Percentiles rank a stretch among this genome's conserved stretches.
Conservation (phyloP, 2,329 filamentous ascomycete genomes). For the Aureobasidium sp. region DNA sequence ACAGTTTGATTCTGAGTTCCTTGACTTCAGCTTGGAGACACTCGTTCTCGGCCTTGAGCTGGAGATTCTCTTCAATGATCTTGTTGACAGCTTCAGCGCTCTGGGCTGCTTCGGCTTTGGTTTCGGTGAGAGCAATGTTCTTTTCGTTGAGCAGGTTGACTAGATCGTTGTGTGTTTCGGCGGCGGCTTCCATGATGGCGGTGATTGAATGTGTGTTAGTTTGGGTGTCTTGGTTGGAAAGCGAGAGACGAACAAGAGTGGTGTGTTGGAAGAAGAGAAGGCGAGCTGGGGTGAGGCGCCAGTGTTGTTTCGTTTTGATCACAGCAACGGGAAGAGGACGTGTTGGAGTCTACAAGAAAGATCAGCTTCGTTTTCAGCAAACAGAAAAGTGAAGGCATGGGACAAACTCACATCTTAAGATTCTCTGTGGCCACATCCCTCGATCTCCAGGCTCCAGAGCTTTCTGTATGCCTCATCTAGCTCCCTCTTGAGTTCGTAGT, state of each 20-base stretch:
- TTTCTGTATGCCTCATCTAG: not conserved
- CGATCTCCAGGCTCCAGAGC: not conserved
- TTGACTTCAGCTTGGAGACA: not conserved
- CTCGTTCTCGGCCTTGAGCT: not conserved
- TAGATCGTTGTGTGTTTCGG: not conserved
- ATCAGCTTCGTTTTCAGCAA: not conserved
- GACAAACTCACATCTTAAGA: not conserved
- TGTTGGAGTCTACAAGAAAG: not conserved
- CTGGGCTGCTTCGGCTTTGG: not conserved
- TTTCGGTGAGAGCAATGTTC: not conserved
- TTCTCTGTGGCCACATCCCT: not conserved
- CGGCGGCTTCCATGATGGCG: not conserved
- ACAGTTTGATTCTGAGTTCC: not conserved
- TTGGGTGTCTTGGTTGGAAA: not conserved
- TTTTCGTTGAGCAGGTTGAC: constrained; percentile 1
- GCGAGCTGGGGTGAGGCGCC: not conserved
- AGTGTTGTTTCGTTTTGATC: not conserved
- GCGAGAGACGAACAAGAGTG: not conserved
- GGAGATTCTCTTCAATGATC: not conserved
- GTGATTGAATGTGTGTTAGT: not conserved
- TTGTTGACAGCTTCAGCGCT: not conserved
- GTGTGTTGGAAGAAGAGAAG: not conserved
- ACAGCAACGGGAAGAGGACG: not conserved
- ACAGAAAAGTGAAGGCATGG: not conserved
- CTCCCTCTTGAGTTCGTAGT: not conserved